Conservation (phyloP, 2,329 filamentous ascomycete species). For the Alternaria tenuissima region DNA sequence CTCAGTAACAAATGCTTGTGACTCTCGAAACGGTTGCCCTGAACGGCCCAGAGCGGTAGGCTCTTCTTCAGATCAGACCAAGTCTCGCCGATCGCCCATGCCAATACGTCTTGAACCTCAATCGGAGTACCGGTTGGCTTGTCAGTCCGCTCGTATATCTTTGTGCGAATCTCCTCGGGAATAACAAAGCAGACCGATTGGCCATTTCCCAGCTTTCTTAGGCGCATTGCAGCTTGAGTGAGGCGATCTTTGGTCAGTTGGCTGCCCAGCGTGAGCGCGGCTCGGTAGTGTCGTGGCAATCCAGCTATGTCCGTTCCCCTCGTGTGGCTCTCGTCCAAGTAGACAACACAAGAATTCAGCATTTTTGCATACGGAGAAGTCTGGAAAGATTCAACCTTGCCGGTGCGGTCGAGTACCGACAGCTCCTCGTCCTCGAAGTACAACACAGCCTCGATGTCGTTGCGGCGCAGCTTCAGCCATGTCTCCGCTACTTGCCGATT, state of each 20-base stretch:
- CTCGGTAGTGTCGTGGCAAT: conserved; percentile 66
- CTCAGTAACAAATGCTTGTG: conserved; percentile 53
- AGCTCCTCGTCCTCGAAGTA: conserved; percentile 68
- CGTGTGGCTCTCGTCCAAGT: conserved; percentile 75
- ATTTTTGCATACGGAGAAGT: conserved; percentile 66
- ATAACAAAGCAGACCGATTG: conserved; percentile 71
- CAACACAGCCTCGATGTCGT: conserved; percentile 53
- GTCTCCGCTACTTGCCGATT: conserved; percentile 54
- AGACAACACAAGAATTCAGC: conserved; percentile 69
- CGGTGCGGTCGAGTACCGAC: conserved; percentile 61
- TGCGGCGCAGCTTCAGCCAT: conserved; percentile 58
- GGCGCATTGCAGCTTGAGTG: conserved; percentile 69
- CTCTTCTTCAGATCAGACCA: conserved; percentile 58
- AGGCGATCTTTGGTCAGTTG: conserved; percentile 72
- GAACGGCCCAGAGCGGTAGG: conserved; percentile 68
- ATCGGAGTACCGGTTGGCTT: conserved; percentile 43
- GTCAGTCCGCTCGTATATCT: conserved; percentile 53
- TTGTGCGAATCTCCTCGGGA: conserved; percentile 65
- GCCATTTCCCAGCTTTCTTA: conserved; percentile 66
- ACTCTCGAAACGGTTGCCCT: conserved; percentile 62
- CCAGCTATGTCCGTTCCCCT: conserved; percentile 71
- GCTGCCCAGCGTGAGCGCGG: conserved; percentile 72
- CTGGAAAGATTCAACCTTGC: conserved; percentile 59
- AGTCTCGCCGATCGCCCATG: conserved; percentile 68
- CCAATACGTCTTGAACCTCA: conserved; percentile 63